Base-by-base conservation (phyloP, 352 stramenopile genomes). In the Phytophthora colocasiae region DNA sequence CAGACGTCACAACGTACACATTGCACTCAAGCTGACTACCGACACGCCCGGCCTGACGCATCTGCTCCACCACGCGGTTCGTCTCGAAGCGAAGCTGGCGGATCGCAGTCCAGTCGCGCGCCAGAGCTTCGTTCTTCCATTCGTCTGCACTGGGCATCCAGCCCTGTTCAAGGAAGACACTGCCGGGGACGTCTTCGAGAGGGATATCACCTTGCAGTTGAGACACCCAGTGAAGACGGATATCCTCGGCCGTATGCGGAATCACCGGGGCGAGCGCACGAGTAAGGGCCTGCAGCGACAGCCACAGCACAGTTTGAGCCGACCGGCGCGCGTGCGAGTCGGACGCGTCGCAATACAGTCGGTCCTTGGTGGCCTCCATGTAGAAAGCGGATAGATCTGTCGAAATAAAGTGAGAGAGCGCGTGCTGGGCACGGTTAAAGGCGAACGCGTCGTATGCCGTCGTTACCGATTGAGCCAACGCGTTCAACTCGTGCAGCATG, bases 331-430 rank as follows among this genome's bases (percentile, higher is more conserved):
- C 87, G 26, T 68, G 34, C 63, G 95, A 89, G 66, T 97, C 76
- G 8, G 86, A 62, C 12, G 80, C 84, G 31, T 97, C 97, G 70
- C 98, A 98, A 78, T 99, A 99, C 36, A 99, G 73, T 8, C 97
- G 85, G 70, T 99, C 97, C 72, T 99, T 99, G 34, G 92, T 89
- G 15, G 97, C 95, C 74, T 99, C 96, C 71, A 99, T 92, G 83
- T 99, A 99, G 70, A 99, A 99, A 56, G 98, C 97, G 27, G 97
- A 99, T 11, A 99, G 71, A 68, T 99, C 97, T 0, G 89, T 93
- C 26, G 92, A 87, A 71, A 99, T 83, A 56, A 96, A 99, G 56
- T 96, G 86, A 26, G 97, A 81, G 0, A 99, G 43, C 27, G 96
- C 88, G 64, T 98, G 92, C 61, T 96, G 90, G 43, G 94, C 96